Conservation (phyloP, 2,329 filamentous ascomycete genomes). For the Aureobasidium subglaciale region DNA sequence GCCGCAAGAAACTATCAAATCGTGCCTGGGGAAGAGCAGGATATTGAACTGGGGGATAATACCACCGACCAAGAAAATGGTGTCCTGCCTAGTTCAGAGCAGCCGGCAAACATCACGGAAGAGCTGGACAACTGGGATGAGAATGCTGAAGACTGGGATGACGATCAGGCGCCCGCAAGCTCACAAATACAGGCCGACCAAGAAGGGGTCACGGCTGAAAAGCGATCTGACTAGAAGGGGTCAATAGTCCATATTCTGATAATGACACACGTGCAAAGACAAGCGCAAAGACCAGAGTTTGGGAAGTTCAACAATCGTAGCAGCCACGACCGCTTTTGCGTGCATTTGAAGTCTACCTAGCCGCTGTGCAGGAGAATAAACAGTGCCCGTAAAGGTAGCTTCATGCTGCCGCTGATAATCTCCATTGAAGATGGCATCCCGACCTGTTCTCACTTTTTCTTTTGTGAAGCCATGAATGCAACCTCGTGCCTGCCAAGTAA, state of each 20-base stretch:
- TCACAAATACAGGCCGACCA: slow-evolving; percentile 23
- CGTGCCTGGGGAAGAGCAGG: slow-evolving; percentile 55
- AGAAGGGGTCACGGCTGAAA: slow-evolving; percentile 31
- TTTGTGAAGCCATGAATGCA: slow-evolving; percentile 16
- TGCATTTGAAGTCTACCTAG: slow-evolving; percentile 16
- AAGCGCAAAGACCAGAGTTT: background rate
- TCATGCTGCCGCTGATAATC: slow-evolving; percentile 11
- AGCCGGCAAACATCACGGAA: slow-evolving; percentile 62
- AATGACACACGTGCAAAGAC: background rate
- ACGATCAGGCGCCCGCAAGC: slow-evolving; percentile 39
- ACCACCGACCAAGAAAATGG: slow-evolving; percentile 31
- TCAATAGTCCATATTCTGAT: background rate
- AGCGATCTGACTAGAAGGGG: slow-evolving; percentile 33
- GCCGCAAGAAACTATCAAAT: slow-evolving; percentile 64
- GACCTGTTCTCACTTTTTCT: slow-evolving; percentile 11
- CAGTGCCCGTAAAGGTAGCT: slow-evolving; percentile 16
- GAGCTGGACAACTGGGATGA: slow-evolving; percentile 94
- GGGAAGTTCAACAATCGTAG: slow-evolving; percentile 15
- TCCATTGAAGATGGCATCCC: slow-evolving; percentile 12
- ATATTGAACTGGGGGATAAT: slow-evolving; percentile 70
- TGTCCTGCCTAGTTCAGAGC: slow-evolving; percentile 51
- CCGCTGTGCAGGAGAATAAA: slow-evolving; percentile 14
- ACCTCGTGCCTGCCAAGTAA: slow-evolving; percentile 14
- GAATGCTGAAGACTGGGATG: slow-evolving; percentile 65
- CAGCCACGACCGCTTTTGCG: slow-evolving; percentile 13